These are phyloP conservation scores for Houttuynia cordata DNA, from an alignment of 164 flowering plant species.

Conservation along the genomic window DNA sequence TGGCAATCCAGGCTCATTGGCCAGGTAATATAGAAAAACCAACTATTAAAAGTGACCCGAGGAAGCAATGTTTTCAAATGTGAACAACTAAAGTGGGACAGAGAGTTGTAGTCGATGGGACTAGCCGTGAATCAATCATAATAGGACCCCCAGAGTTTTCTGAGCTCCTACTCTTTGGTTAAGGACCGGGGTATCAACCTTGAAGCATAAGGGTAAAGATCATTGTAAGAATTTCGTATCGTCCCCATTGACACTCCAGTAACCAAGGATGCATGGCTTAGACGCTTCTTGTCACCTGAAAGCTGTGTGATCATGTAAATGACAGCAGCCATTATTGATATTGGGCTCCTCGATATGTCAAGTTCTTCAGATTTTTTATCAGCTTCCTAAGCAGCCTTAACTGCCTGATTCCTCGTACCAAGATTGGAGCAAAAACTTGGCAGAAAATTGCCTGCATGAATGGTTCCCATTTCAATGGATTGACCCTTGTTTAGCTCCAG, in stretches of 20 bases:
- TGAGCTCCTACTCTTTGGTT: conserved; percentile 29
- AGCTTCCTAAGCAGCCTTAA: conserved; percentile 44
- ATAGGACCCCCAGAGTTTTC: conserved; percentile 22
- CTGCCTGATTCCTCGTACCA: conserved; percentile 25
- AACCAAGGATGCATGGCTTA: conserved; percentile 28
- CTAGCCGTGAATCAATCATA: no score
- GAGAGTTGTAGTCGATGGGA: no score
- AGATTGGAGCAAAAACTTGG: conserved; percentile 35
- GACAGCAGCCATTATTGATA: conserved; percentile 31
- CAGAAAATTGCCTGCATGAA: conserved; percentile 35
- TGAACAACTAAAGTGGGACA: no score
- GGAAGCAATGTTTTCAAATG: no score
- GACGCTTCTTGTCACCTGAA: conserved; percentile 25
- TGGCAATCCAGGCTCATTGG: no score
- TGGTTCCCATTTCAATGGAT: conserved; percentile 38
- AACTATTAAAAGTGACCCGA: no score
- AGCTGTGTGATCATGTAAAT: conserved; percentile 34
- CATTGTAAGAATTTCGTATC: conserved; percentile 32
- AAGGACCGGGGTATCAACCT: conserved; percentile 26
- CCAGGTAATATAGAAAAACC: no score
- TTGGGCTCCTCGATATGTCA: conserved; percentile 43
- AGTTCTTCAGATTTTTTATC: conserved; percentile 33
- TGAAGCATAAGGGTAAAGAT: conserved; percentile 27
- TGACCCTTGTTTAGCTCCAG: conserved; percentile 28
- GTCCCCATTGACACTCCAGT: conserved; percentile 44